phyloP scores from a whole-genome alignment of 345 rosid species.

The Melaleuca quinquenervia region DNA sequence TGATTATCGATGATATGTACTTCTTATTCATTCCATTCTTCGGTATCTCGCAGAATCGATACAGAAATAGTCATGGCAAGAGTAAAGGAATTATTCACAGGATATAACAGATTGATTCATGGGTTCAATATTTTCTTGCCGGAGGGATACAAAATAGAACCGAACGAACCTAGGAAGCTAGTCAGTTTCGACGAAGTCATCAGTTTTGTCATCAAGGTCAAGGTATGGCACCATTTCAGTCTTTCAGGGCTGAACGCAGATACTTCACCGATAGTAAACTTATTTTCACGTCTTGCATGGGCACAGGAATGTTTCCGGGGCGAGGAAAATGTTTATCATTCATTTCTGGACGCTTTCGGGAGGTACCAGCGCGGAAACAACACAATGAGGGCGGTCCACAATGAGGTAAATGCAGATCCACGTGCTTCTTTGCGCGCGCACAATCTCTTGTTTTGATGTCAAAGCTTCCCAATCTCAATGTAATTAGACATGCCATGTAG shows the following conservation, averaged over 20 bases:
- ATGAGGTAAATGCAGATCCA: not conserved
- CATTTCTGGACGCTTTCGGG: constrained; percentile 20
- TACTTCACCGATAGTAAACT: not conserved
- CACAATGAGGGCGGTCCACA: constrained; percentile 1
- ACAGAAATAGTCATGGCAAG: constrained; percentile 71
- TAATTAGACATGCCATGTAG: not conserved
- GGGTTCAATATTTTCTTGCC: constrained; percentile 96
- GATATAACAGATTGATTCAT: constrained; percentile 68
- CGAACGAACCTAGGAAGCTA: constrained; percentile 56
- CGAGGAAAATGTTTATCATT: constrained; percentile 27
- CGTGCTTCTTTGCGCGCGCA: not conserved
- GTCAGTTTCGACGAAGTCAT: constrained; percentile 60
- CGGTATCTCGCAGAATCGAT: not conserved
- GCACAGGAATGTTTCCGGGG: constrained; percentile 20
- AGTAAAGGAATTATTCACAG: constrained; percentile 79
- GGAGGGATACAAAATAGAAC: constrained; percentile 67
- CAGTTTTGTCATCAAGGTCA: constrained; percentile 24
- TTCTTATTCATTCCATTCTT: not conserved
- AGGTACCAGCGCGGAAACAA: constrained; percentile 17
- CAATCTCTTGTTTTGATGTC: not conserved
- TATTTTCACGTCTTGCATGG: not conserved
- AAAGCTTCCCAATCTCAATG: not conserved
- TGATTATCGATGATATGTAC: not conserved
- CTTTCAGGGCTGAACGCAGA: not conserved
- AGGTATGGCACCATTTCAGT: not conserved